phyloP scores from a whole-genome alignment of 2,329 filamentous ascomycete species.

The Bipolaris oryzae region DNA sequence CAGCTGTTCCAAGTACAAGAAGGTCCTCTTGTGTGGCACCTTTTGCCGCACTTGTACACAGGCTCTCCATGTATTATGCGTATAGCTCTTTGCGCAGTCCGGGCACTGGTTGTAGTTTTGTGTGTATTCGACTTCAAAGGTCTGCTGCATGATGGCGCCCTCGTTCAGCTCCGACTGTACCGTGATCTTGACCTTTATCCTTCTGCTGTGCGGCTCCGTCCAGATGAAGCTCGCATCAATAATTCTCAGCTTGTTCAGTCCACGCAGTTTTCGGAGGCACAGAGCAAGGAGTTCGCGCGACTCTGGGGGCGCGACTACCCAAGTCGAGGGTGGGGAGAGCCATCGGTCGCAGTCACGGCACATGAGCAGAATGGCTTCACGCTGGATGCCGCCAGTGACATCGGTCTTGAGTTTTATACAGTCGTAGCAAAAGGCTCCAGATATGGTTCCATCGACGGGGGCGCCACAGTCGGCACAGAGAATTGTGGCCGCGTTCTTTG shows the following conservation, averaged over 20 bases:
- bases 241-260: constrained; percentile 87
- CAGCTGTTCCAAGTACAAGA: constrained; percentile 85
- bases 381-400: constrained; percentile 87
- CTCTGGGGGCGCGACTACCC: constrained; percentile 84
- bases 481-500: constrained; percentile 67
- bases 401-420: constrained; percentile 95
- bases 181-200: constrained; percentile 94
- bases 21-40: constrained; percentile 91
- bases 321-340: constrained; percentile 83
- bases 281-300: constrained; percentile 91
- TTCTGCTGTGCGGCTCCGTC: constrained; percentile 94
- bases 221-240: constrained; percentile 97
- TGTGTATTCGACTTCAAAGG: constrained; percentile 94
- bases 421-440: constrained; percentile 90
- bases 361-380: constrained; percentile 87
- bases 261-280: constrained; percentile 85
- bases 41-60: constrained; percentile 96
- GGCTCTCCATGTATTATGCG: constrained; percentile 93
- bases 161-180: constrained; percentile 76
- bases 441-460: constrained; percentile 86
- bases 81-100: constrained; percentile 88
- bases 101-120: constrained; percentile 90
- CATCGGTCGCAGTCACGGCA: constrained; percentile 93
- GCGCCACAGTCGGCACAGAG: constrained; percentile 98
- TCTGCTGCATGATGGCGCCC: constrained; percentile 81